Evolutionary conservation across 257 asterid species (phyloP).

Genomic region (Solanum dulcamara): DNA sequence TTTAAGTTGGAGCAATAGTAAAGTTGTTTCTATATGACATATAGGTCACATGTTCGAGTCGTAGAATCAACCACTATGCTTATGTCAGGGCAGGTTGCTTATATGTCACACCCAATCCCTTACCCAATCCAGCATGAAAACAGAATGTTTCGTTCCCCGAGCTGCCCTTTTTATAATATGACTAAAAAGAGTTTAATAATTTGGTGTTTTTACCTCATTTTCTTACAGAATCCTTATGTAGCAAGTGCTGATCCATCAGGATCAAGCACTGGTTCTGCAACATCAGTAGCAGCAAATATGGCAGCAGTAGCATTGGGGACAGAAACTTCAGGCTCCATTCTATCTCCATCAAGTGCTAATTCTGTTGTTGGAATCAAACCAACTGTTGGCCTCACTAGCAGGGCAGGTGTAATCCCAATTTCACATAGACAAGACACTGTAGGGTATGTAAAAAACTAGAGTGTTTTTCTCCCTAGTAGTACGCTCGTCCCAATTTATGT

Average conservation of each 20-base stretch:
- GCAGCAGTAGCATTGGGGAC: slow-evolving; percentile 48
- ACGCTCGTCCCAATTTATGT: not conserved
- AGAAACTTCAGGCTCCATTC: slow-evolving; percentile 54
- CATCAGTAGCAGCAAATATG: slow-evolving; percentile 61
- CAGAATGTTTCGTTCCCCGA: not conserved
- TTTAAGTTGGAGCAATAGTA: not conserved
- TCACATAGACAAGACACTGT: slow-evolving; percentile 57
- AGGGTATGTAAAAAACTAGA: slow-evolving; percentile 18
- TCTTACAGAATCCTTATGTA: slow-evolving; percentile 50
- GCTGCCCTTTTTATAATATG: not conserved
- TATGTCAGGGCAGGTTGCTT: not conserved
- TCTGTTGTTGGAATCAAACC: slow-evolving; percentile 68
- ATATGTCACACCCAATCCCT: not conserved
- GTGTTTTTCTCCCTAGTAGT: not conserved
- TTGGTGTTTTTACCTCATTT: not conserved
- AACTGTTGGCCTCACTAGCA: slow-evolving; percentile 58
- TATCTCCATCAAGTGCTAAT: slow-evolving; percentile 46
- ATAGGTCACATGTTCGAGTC: not conserved
- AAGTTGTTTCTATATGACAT: not conserved
- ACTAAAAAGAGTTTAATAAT: not conserved
- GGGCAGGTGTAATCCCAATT: slow-evolving; percentile 59
- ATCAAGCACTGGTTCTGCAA: slow-evolving; percentile 70
- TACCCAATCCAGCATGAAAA: not conserved
- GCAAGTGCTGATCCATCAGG: slow-evolving; percentile 36
- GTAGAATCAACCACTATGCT: not conserved